phyloP scores from a whole-genome alignment of 768 basidiomycete genomes.

The Daedalea quercina region DNA sequence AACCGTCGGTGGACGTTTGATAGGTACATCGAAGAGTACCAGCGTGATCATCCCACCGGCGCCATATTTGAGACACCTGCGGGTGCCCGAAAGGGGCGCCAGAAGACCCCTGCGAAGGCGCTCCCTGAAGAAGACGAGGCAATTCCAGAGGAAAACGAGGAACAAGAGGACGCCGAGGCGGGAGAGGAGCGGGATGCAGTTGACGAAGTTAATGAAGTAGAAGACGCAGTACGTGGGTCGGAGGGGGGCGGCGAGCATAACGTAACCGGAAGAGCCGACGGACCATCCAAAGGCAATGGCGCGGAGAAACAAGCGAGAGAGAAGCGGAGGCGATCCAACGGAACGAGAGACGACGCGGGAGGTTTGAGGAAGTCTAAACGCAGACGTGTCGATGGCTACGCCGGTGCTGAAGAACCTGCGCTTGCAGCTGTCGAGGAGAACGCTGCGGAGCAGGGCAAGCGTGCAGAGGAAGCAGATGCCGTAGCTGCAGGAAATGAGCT shows the following conservation, averaged over 20 bases:
- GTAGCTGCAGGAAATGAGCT: not conserved
- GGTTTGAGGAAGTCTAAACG: not conserved
- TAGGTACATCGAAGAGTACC: conserved; percentile 36
- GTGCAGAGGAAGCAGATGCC: not conserved
- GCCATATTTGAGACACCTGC: not conserved
- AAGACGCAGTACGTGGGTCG: not conserved
- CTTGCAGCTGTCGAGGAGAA: not conserved
- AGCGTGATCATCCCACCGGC: not conserved
- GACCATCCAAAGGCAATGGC: not conserved
- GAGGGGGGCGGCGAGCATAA: not conserved
- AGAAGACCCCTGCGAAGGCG: not conserved
- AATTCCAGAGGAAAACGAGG: not conserved
- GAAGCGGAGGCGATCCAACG: not conserved
- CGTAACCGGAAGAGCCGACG: not conserved
- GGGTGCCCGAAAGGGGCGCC: not conserved
- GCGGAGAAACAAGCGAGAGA: not conserved
- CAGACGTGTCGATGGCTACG: not conserved
- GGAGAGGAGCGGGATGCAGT: not conserved
- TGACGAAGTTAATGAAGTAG: too few species aligned
- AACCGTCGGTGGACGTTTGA: conserved; percentile 64
- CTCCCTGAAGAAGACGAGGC: not conserved
- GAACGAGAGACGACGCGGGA: not conserved
- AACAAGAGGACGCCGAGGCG: not conserved
- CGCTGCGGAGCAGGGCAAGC: not conserved
- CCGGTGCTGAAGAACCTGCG: not conserved